Evolutionary conservation across 208 protist species (phyloP).

Genomic region (Trichomonas tenax): DNA sequence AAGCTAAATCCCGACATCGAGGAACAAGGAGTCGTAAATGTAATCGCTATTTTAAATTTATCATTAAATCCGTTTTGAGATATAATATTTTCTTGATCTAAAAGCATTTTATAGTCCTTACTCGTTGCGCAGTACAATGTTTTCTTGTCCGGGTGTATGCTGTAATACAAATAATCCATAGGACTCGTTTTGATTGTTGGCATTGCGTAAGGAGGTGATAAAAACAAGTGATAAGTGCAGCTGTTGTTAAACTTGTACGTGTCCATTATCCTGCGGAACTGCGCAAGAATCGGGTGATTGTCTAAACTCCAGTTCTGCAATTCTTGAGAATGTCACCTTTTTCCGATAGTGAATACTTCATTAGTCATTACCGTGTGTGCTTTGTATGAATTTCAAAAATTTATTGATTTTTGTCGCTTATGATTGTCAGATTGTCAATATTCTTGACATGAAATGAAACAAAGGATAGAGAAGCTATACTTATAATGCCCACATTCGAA

Average conservation of each 20-base stretch:
- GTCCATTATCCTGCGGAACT: background rate
- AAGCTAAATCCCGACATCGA: background rate
- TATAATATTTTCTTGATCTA: background rate
- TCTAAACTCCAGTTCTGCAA: background rate
- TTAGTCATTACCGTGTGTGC: too few relatives aligned
- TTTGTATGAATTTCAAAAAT: too few relatives aligned
- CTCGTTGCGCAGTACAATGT: background rate
- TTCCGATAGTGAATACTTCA: too few relatives aligned
- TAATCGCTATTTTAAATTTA: background rate
- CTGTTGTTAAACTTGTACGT: background rate
- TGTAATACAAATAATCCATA: background rate
- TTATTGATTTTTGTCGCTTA: too few relatives aligned
- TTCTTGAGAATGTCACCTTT: too few relatives aligned
- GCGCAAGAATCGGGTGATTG: background rate
- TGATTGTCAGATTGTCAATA: too few relatives aligned
- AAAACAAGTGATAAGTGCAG: background rate
- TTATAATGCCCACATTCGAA: too few relatives aligned
- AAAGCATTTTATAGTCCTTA: background rate
- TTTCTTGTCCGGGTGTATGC: background rate
- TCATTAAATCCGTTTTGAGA: background rate
- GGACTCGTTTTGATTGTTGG: background rate
- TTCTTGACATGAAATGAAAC: too few relatives aligned
- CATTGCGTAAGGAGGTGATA: background rate
- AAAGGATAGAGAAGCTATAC: too few relatives aligned
- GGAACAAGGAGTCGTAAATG: background rate